Evolutionary conservation across 202 grass and related monocot genomes (phyloP), one percentile per base, ranked within the genome.

Genomic region (Setaria viridis): DNA sequence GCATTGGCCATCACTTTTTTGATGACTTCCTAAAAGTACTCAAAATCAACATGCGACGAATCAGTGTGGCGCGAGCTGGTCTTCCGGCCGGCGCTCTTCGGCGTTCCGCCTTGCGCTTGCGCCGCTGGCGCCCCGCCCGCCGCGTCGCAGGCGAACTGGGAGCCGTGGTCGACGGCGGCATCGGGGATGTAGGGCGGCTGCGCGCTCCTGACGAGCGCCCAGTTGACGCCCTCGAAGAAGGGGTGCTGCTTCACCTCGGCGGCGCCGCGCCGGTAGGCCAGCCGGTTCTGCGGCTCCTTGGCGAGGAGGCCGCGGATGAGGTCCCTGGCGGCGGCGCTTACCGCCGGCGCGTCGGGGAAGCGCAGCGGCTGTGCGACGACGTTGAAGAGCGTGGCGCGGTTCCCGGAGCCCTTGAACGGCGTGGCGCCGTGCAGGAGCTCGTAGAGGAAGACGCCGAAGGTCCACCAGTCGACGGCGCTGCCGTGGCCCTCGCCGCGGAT

Each of bases 391-490:
- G 95, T 98, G 30, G 95, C 95, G 46, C 95, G 87, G 85, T 98
- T 95, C 2, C 93, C 89, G 17, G 95, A 95, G 42, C 95, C 95
- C 89, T 98, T 95, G 93, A 98, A 98, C 2, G 95, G 95, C n/a
- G 95, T 98, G 29, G 87, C 87, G 56, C 95, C 95, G 80, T 95
- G 87, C 67, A 98, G 76, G 11, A 98, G 91, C 85, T 98, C 95
- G 42, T 93, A 98, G 2, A 98, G 90, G 80, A 98, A 95, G 37
- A 98, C 87, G 55, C 95, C 95, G 20, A 98, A 80, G 5, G 95
- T 98, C 95, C 95, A 98, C 95, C 93, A 98, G 89, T 98, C 95
- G 69, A 98, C 95, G 14, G 95, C 93, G 77, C 93, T 98, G 69
- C 95, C 95, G 30, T 98, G 95, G 12, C 95, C 95, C 70, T 98